Conservation (phyloP, 768 basidiomycete species). For the Mycena leptocephala region DNA sequence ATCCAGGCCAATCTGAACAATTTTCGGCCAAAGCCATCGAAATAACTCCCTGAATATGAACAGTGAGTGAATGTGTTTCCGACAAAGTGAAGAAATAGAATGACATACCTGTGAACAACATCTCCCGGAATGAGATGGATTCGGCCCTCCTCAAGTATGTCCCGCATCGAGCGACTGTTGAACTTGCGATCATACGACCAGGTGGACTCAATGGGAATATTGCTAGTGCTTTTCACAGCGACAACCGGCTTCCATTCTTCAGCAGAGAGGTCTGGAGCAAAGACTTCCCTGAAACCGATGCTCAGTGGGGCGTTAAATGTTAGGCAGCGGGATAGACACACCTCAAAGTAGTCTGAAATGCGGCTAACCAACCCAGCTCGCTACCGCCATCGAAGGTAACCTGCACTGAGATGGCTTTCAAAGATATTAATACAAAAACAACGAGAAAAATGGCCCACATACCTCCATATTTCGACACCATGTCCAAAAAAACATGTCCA, state of each 20-base stretch:
- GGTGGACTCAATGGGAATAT: constrained; percentile 22
- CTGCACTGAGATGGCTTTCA: background rate
- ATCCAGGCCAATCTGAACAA: constrained; percentile 13
- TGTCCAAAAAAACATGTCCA: constrained; percentile 15
- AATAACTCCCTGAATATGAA: background rate
- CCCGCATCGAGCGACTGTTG: constrained; percentile 12
- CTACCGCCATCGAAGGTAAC: background rate
- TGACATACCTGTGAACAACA: constrained; percentile 4
- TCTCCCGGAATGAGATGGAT: constrained; percentile 11
- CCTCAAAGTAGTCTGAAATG: background rate
- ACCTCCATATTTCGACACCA: constrained; percentile 7
- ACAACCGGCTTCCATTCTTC: background rate
- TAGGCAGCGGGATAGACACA: background rate
- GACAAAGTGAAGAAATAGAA: no score
- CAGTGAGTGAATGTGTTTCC: no score
- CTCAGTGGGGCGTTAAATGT: background rate
- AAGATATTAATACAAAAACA: no score
- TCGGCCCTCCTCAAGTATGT: constrained; percentile 7
- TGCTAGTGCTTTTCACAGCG: background rate
- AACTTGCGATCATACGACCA: constrained; percentile 24
- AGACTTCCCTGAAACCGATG: background rate
- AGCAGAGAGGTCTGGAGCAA: background rate
- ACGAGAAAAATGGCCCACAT: no score
- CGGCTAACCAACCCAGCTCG: background rate
- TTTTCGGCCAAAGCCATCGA: constrained; percentile 25